Conservation (phyloP, 2,329 filamentous ascomycete species). For the Pseudocercospora cruenta region DNA sequence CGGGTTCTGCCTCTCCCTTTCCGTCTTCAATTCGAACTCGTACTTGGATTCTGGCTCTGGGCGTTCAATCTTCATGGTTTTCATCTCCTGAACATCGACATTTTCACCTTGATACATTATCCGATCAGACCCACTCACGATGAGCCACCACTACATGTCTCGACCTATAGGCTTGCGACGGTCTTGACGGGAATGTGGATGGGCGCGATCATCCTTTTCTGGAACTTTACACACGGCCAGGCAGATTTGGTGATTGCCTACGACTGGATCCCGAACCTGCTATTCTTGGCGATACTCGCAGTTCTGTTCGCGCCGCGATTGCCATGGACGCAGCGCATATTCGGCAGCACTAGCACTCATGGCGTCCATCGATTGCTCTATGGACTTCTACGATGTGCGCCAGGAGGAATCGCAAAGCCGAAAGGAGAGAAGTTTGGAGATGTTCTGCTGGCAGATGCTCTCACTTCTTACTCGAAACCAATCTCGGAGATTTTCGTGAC, state of each 20-base stretch:
- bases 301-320: conserved; percentile 64
- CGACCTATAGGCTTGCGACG: conserved; percentile 82
- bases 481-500: conserved; percentile 86
- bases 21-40: conserved; percentile 81
- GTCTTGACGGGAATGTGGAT: conserved; percentile 72
- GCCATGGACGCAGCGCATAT: conserved; percentile 17
- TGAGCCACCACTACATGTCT: conserved; percentile 72
- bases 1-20: conserved; percentile 85
- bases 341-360: conserved; percentile 55
- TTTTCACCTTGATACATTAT: conserved; percentile 73
- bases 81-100: conserved; percentile 72
- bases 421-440: conserved; percentile 94
- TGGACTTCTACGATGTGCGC: conserved; percentile 74
- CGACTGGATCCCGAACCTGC: conserved; percentile 85
- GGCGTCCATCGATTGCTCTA: conserved; percentile 69
- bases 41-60: conserved; percentile 94
- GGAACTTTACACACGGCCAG: conserved; percentile 74
- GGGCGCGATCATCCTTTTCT: conserved; percentile 78
- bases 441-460: conserved; percentile 86
- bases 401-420: conserved; percentile 84
- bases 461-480: conserved; percentile 94
- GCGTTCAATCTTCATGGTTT: conserved; percentile 89
- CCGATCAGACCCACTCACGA: conserved; percentile 71
- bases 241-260: conserved; percentile 70
- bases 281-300: conserved; percentile 72